Evolutionary conservation across 805 yeast species (phyloP), one percentile per base, ranked within the genome.

Genomic region (Pichia californica): DNA sequence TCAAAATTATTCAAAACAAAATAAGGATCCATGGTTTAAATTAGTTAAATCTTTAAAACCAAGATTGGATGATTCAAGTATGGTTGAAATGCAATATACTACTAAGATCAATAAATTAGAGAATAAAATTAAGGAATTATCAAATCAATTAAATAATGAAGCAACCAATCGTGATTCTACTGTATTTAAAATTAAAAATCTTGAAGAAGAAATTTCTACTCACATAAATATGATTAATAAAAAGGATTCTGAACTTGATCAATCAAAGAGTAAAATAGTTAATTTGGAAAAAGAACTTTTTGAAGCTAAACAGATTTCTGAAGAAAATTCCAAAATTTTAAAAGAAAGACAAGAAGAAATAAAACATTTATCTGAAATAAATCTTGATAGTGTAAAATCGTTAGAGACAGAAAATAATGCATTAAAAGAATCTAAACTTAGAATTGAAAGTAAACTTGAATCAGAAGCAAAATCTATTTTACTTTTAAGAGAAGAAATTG

Each of bases 11-110:
- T 70, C 73, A 45, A 63, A 67, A 11, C 57, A 79, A 11, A 62
- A 67, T 36, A 58, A 68, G 10, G 80, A 79, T 56, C 83, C 84
- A 16, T 93, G 99, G 99, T 84, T 85, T 63, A 76, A 73, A 40
- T 67, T 93, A 36, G 79, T 80, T 47, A 68, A 78, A 18, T 75
- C 76, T 42, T 66, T 91, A 52, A 86, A 83, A 52, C 98, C 98
- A 1, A 59, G 88, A 33, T 44, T 62, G 10, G 63, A 88, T 13
- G 77, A 57, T 35, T 38, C 55, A 2, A 53, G 50, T 15, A 46
- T 58, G 13, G 47, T 54, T n/a, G 63, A 62, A 40, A 44, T 57
- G 69, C 47, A 85, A 81, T 36, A 74, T 81, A 6, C 78, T 5
- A 63, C 74, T 32, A 81, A 78, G 55, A 69, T 78, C 4, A 76